phyloP scores from a whole-genome alignment of 805 yeast species.

The Barnettozyma wickerhamii region DNA sequence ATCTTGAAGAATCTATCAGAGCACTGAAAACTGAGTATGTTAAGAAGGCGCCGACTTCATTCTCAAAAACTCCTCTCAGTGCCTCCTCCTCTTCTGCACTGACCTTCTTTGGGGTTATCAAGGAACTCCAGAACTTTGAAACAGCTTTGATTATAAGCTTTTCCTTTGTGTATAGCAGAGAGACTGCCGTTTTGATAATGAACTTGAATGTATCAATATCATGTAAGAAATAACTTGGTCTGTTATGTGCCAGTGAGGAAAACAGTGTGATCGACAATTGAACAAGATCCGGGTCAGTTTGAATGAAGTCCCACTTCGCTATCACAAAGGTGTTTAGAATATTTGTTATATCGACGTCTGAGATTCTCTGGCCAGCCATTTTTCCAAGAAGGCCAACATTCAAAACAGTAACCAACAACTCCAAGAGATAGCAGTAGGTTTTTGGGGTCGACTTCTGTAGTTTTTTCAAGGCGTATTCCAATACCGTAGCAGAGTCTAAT shows the following conservation, averaged over 20 bases:
- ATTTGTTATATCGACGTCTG: slow-evolving; percentile 11
- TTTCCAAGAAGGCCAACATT: slow-evolving; percentile 15
- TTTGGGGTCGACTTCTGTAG: slow-evolving; percentile 8
- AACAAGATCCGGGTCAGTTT: slow-evolving; percentile 55
- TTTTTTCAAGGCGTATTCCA: slow-evolving; percentile 36
- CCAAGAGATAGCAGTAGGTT: slow-evolving; percentile 13
- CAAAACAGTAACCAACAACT: slow-evolving; percentile 16
- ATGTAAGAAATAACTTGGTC: slow-evolving; percentile 44
- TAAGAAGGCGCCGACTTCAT: slow-evolving; percentile 25
- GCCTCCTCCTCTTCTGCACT: slow-evolving; percentile 36
- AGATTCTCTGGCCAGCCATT: slow-evolving; percentile 4
- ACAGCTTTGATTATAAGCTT: slow-evolving; percentile 45
- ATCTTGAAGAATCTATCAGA: slow-evolving; percentile 49
- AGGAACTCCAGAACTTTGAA: slow-evolving; percentile 49
- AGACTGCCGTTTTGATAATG: slow-evolving; percentile 25
- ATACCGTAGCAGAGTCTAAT: slow-evolving; percentile 37
- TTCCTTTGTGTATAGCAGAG: slow-evolving; percentile 39
- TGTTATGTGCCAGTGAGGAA: slow-evolving; percentile 42
- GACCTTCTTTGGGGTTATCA: slow-evolving; percentile 44
- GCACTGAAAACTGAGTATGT: slow-evolving; percentile 36
- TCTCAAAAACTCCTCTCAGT: slow-evolving; percentile 28
- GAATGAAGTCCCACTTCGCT: slow-evolving; percentile 25
- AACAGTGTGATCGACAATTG: slow-evolving; percentile 50
- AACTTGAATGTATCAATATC: slow-evolving; percentile 26
- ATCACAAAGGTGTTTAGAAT: slow-evolving; percentile 19